These are phyloP conservation scores for Leucosporidium yakuticum DNA, from an alignment of 768 basidiomycete genomes.

Conservation along the genomic window DNA sequence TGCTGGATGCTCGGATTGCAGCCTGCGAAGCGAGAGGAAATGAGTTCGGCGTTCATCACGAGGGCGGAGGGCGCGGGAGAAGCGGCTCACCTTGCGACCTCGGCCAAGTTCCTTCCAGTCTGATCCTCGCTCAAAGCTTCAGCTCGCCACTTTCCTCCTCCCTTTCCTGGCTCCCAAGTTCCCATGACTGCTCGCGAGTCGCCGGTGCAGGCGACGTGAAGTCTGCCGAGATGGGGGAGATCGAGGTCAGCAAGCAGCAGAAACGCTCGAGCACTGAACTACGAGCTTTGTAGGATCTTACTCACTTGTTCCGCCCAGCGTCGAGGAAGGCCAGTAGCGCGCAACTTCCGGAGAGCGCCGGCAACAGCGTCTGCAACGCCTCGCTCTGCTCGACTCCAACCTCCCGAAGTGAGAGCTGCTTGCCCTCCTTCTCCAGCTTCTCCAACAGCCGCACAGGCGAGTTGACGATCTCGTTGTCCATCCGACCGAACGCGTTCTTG, in stretches of 20 bases:
- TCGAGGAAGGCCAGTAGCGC: constrained; percentile 84
- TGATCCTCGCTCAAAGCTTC: constrained; percentile 95
- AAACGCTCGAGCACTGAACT: background rate
- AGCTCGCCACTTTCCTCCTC: constrained; percentile 66
- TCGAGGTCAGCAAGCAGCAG: no score
- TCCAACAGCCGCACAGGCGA: constrained; percentile 67
- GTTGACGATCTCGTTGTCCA: constrained; percentile 78
- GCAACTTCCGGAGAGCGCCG: constrained; percentile 85
- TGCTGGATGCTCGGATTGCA: constrained; percentile 74
- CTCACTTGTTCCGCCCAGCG: constrained; percentile 60
- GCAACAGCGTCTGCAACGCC: constrained; percentile 64
- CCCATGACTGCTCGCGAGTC: constrained; percentile 96
- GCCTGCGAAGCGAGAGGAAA: constrained; percentile 46
- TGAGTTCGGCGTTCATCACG: no score
- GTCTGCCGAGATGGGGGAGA: constrained; percentile 10
- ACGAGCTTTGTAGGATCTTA: background rate
- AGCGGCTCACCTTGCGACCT: constrained; percentile 63
- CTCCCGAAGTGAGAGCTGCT: constrained; percentile 47
- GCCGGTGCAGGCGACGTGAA: constrained; percentile 87
- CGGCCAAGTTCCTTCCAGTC: constrained; percentile 82
- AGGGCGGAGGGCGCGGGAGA: no score
- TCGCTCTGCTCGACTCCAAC: constrained; percentile 48
- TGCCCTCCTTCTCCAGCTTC: constrained; percentile 48
- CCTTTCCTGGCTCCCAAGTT: constrained; percentile 66
- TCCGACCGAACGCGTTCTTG: constrained; percentile 65